Conservation (phyloP, 2,329 filamentous ascomycete species). For the Colletotrichum sp. region DNA sequence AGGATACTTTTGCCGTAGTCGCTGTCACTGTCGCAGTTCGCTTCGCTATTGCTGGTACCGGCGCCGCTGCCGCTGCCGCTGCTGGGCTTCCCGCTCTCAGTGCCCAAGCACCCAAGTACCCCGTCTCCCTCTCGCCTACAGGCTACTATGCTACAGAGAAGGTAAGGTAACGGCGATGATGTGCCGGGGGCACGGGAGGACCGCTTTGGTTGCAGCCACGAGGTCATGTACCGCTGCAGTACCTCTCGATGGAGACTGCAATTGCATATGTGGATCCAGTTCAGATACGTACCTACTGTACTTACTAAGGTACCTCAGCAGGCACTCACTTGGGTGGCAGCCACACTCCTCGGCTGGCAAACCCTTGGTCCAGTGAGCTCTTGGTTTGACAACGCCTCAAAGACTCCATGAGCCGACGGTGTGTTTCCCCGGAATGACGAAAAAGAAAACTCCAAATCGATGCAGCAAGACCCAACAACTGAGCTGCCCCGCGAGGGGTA, state of each 20-base stretch:
- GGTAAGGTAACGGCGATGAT: neutral
- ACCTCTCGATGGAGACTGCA: neutral
- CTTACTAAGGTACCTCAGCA: neutral
- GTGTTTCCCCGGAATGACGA: constrained; percentile 15
- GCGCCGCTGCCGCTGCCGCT: neutral
- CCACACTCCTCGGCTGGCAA: neutral
- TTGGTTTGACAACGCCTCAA: neutral
- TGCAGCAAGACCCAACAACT: neutral
- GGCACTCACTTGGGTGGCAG: neutral
- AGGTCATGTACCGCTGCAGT: constrained; percentile 18
- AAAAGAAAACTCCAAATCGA: constrained; percentile 7
- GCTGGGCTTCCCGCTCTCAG: neutral
- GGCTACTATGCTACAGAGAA: neutral
- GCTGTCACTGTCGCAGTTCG: neutral
- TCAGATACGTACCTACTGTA: neutral
- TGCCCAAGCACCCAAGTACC: neutral
- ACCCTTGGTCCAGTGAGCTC: neutral
- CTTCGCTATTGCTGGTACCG: neutral
- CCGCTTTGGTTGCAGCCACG: constrained; percentile 15
- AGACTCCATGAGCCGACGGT: constrained; percentile 1
- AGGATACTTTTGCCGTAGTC: neutral
- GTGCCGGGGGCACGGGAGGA: constrained; percentile 5
- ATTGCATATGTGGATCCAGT: neutral
- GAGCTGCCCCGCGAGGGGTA: neutral
- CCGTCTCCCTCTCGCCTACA: neutral